phyloP scores from a whole-genome alignment of 352 stramenopile genomes.

The Aphanomyces euteiches region DNA sequence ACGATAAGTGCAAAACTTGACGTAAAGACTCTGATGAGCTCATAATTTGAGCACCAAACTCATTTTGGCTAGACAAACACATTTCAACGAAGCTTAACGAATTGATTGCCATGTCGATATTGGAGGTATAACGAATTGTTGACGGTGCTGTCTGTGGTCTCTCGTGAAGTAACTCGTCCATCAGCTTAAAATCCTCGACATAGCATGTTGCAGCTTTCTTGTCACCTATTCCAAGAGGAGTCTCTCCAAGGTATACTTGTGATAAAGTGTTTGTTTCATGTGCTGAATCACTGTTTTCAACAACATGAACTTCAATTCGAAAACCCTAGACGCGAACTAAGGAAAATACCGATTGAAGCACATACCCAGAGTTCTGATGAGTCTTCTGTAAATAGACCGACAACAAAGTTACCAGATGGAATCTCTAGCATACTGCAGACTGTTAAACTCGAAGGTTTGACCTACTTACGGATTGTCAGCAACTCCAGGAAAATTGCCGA shows the following conservation, averaged over 20 bases:
- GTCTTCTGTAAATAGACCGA: constrained; percentile 66
- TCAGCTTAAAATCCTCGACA: constrained; percentile 33
- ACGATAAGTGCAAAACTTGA: background rate
- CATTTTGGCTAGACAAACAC: constrained; percentile 33
- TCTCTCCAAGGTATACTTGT: constrained; percentile 58
- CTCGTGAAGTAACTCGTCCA: background rate
- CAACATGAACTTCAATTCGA: constrained; percentile 10
- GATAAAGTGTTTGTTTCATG: background rate
- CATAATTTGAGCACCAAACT: constrained; percentile 6
- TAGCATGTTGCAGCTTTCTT: constrained; percentile 54
- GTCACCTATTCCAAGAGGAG: constrained; percentile 48
- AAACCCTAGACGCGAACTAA: constrained; percentile 33
- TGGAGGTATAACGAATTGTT: too few species aligned
- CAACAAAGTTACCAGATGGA: constrained; percentile 57
- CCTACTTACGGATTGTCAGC: constrained; percentile 10
- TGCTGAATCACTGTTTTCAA: background rate
- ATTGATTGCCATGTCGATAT: constrained; percentile 48
- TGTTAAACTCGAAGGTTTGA: background rate
- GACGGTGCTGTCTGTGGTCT: too few species aligned
- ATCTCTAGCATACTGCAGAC: constrained; percentile 43
- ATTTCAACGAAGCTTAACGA: constrained; percentile 56
- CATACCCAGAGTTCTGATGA: constrained; percentile 57
- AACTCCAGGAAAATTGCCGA: constrained; percentile 20
- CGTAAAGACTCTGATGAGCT: background rate
- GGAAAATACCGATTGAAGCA: constrained; percentile 34